A percentile compares a stretch with the other conserved stretches of the same genome.
Evolutionary conservation across 331 rosid species (phyloP).

Genomic region (Stylosanthes scabra): DNA sequence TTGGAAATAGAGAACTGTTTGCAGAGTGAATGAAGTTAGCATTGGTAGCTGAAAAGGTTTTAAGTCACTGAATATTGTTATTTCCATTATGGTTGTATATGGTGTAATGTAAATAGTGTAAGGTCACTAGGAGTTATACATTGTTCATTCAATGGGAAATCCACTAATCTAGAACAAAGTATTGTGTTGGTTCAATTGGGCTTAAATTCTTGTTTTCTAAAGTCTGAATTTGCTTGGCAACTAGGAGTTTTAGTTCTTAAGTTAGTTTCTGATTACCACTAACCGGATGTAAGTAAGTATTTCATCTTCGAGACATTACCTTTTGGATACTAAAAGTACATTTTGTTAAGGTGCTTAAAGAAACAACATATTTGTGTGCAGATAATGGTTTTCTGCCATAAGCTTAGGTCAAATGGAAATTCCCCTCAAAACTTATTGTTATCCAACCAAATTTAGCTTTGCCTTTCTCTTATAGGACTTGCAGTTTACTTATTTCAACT

Average conservation of each 20-base stretch:
- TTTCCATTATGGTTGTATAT: background rate
- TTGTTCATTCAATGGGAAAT: background rate
- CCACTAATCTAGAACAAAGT: background rate
- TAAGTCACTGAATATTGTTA: background rate
- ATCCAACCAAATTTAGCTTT: background rate
- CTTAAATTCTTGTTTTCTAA: background rate
- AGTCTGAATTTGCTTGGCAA: background rate
- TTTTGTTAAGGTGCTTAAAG: slow-evolving; percentile 19
- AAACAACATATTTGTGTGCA: background rate
- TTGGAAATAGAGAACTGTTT: background rate
- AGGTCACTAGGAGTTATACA: background rate
- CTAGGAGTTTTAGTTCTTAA: background rate
- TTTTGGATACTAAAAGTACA: slow-evolving; percentile 14
- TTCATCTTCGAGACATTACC: background rate
- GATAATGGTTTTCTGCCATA: too few relatives aligned
- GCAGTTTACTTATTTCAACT: background rate
- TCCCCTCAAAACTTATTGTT: slow-evolving; percentile 11
- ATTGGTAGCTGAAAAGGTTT: slow-evolving; percentile 1
- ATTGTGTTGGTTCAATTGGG: background rate
- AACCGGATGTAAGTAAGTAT: slow-evolving; percentile 8
- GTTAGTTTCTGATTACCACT: background rate
- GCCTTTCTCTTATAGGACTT: background rate
- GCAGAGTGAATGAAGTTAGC: background rate
- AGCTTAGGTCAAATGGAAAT: too few relatives aligned
- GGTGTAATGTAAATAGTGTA: background rate